Evolutionary conservation across 2,329 filamentous ascomycete genomes (phyloP), one percentile per base, ranked within the genome.

Genomic region (Curvularia lunata): DNA sequence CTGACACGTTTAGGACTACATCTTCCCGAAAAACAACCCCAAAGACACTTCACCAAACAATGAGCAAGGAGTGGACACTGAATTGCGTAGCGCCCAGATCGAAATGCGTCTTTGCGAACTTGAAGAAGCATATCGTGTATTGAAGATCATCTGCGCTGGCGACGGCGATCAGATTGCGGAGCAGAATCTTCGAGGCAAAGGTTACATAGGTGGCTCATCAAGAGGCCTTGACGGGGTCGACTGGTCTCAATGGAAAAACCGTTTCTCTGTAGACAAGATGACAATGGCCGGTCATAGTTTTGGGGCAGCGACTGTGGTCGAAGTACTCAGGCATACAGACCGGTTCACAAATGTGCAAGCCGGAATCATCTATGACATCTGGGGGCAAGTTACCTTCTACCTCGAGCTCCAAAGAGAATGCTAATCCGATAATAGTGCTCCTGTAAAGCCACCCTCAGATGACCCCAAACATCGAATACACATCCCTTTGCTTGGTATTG

Each of bases 261-360:
- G 84, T 2, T 83, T 90, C 58, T 81, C 85, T 53, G 74, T 85
- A 4, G 75, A 83, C 27, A 80, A 85, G 48, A 83, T 88, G 18
- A 89, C 86, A 1, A 80, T 85, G 57, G 84, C 88, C 64, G 87
- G 87, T 0, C 87, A 90, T 68, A 88, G 85, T 1, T 90, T 90
- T 63, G 87, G 87, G 18, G 87, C 86, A 2, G 87, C 87, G 8
- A 88, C 87, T 0, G 81, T 84, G 0, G 81, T 87, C 1, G 86
- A 89, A 66, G 79, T 87, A 5, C 78, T 88, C 32, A 79, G 88
- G 19, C 79, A 84, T 49, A 73, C 78, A 25, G 79, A 85, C 21
- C 78, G 81, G 10, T 86, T 88, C 58, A 65, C 77, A 8, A 88
- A 84, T 73, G 77, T 89, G 21, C 80, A 84, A 3, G 86, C 88